Evolutionary conservation across 805 yeast genomes (phyloP).

Genomic region (Pichia rugopelliculosa): DNA sequence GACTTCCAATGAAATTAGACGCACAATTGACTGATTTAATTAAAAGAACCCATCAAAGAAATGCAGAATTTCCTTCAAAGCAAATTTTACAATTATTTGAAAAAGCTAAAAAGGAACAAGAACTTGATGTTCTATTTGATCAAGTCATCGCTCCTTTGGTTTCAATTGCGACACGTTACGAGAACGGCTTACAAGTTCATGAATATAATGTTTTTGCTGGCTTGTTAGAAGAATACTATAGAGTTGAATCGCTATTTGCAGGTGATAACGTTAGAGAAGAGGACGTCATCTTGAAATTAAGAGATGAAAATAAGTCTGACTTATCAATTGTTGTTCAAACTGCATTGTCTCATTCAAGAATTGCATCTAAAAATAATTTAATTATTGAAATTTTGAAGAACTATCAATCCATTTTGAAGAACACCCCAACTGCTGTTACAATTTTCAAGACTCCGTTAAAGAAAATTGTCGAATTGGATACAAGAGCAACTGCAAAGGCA

Average conservation of each 20-base stretch:
- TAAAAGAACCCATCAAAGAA: conserved; percentile 56
- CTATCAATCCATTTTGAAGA: conserved; percentile 73
- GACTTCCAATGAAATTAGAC: conserved; percentile 77
- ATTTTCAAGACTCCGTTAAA: conserved; percentile 66
- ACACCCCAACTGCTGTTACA: conserved; percentile 58
- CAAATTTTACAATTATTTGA: conserved; percentile 67
- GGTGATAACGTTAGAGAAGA: conserved; percentile 78
- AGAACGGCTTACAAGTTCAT: conserved; percentile 73
- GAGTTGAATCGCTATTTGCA: conserved; percentile 70
- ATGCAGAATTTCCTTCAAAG: conserved; percentile 90
- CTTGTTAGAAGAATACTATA: conserved; percentile 64
- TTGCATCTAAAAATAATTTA: conserved; percentile 86
- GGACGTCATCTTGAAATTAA: conserved; percentile 74
- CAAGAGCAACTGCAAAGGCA: conserved; percentile 87
- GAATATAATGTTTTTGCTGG: conserved; percentile 70
- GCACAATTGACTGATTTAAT: conserved; percentile 55
- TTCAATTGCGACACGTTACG: conserved; percentile 61
- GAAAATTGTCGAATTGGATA: conserved; percentile 78
- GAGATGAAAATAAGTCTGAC: conserved; percentile 81
- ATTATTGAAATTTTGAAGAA: conserved; percentile 76
- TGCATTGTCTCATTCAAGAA: conserved; percentile 86
- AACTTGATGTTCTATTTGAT: conserved; percentile 42
- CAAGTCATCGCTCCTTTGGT: conserved; percentile 67
- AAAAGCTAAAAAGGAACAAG: conserved; percentile 43
- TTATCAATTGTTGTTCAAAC: conserved; percentile 62